These are phyloP conservation scores for Aspergillus udagawae DNA, from an alignment of 2,329 filamentous ascomycete species.

Conservation along the genomic window DNA sequence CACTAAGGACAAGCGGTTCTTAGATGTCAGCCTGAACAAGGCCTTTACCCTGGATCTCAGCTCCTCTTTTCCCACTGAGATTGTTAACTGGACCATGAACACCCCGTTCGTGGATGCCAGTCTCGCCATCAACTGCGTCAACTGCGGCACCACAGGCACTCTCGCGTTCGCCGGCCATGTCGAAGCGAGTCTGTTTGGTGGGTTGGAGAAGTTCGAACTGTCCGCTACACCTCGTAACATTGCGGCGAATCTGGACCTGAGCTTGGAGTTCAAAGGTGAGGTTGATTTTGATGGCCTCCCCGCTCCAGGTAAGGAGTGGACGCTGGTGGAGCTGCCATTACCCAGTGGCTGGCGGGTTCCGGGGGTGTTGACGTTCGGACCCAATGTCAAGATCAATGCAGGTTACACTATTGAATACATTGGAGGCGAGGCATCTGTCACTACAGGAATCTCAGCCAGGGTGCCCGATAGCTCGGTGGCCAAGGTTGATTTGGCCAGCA, in stretches of 20 bases:
- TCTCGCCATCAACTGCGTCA: slow-evolving; percentile 2
- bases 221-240: too few relatives aligned
- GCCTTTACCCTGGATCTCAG: too few relatives aligned
- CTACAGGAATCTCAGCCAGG: slow-evolving; percentile 5
- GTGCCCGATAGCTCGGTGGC: slow-evolving; percentile 5
- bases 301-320: background rate
- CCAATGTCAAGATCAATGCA: too few relatives aligned
- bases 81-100: slow-evolving; percentile 1
- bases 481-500: slow-evolving; percentile 3
- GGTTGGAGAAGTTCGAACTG: too few relatives aligned
- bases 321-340: slow-evolving; percentile 4
- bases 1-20: background rate
- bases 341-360: slow-evolving; percentile 1
- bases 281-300: background rate
- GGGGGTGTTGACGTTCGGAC: too few relatives aligned
- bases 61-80: slow-evolving; percentile 1
- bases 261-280: slow-evolving; percentile 2
- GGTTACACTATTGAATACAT: background rate
- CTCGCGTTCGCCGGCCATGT: slow-evolving; percentile 6
- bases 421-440: background rate
- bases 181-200: background rate
- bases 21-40: too few relatives aligned
- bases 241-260: slow-evolving; percentile 2
- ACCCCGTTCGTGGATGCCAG: background rate
- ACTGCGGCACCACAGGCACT: slow-evolving; percentile 3